Conservation (phyloP, 2,329 filamentous ascomycete species). For the Drechslerella dactyloides region DNA sequence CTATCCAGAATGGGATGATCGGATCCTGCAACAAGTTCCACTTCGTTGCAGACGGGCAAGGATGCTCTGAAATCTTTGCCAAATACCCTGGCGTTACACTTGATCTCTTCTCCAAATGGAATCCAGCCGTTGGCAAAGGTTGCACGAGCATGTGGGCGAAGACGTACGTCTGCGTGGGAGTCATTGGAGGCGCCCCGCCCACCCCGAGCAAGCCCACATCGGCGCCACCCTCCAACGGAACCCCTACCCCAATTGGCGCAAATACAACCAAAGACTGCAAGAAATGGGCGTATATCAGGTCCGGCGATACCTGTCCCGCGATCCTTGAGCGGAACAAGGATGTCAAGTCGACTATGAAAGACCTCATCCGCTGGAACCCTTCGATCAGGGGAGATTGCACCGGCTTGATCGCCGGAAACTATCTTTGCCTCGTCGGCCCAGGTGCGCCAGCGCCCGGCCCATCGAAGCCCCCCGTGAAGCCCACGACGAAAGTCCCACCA, state of each 20-base stretch:
- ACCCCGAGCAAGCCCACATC: slow-evolving; percentile 30
- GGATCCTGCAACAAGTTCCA: slow-evolving; percentile 30
- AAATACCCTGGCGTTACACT: slow-evolving; percentile 11
- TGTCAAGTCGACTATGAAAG: background rate
- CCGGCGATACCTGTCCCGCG: slow-evolving; percentile 30
- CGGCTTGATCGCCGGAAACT: slow-evolving; percentile 3
- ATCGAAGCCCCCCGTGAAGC: background rate
- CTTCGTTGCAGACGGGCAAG: slow-evolving; percentile 13
- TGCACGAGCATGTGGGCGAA: slow-evolving; percentile 25
- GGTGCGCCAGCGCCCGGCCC: background rate
- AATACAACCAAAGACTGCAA: slow-evolving; percentile 50
- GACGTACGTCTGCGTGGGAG: slow-evolving; percentile 23
- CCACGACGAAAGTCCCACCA: background rate
- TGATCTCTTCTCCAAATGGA: slow-evolving; percentile 25
- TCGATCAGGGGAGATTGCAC: slow-evolving; percentile 12
- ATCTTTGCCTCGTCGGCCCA: slow-evolving; percentile 9
- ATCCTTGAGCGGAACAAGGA: slow-evolving; percentile 10
- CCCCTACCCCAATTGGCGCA: slow-evolving; percentile 48
- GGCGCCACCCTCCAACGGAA: background rate
- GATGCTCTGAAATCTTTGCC: slow-evolving; percentile 21
- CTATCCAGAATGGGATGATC: slow-evolving; percentile 15
- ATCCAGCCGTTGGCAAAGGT: slow-evolving; percentile 21
- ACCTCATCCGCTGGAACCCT: slow-evolving; percentile 22
- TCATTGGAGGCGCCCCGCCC: slow-evolving; percentile 14
- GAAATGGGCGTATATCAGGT: slow-evolving; percentile 26